Conservation (phyloP, 2,329 filamentous ascomycete genomes). For the Penicillium sp. region DNA sequence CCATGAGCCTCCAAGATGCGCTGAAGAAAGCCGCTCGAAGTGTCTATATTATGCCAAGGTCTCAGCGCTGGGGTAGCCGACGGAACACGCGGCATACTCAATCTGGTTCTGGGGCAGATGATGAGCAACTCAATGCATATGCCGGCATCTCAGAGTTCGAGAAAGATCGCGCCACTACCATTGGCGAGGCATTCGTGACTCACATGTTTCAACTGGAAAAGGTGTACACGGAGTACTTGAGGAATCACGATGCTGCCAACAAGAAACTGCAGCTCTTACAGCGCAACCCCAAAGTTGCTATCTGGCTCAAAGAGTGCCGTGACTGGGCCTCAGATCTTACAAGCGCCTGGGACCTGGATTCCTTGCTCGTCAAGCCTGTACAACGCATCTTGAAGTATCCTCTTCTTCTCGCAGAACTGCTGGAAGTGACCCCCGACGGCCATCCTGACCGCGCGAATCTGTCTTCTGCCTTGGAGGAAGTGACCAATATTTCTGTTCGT, state of each 20-base stretch:
- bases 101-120: slow-evolving; percentile 27
- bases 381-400: slow-evolving; percentile 93
- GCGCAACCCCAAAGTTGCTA: slow-evolving; percentile 55
- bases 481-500: slow-evolving; percentile 55
- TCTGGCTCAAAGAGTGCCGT: slow-evolving; percentile 92
- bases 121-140: slow-evolving; percentile 26
- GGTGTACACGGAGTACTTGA: slow-evolving; percentile 60
- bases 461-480: slow-evolving; percentile 66
- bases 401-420: slow-evolving; percentile 71
- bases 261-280: slow-evolving; percentile 51
- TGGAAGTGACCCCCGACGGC: slow-evolving; percentile 70
- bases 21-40: slow-evolving; percentile 74
- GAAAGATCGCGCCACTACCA: slow-evolving; percentile 54
- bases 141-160: slow-evolving; percentile 45
- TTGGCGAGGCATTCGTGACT: slow-evolving; percentile 56
- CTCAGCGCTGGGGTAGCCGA: slow-evolving; percentile 51
- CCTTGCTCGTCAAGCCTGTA: slow-evolving; percentile 93
- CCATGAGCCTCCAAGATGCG: slow-evolving; percentile 69
- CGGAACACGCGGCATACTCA: slow-evolving; percentile 44
- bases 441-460: slow-evolving; percentile 76
- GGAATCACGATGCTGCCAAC: slow-evolving; percentile 61
- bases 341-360: slow-evolving; percentile 89
- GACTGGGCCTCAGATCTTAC: slow-evolving; percentile 89
- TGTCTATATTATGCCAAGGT: slow-evolving; percentile 65
- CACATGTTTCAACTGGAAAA: slow-evolving; percentile 57